A percentile compares a stretch with the other conserved stretches of the same genome.
These are phyloP conservation scores for Handroanthus guayacan DNA, from an alignment of 257 asterid species.

Conservation along the genomic window DNA sequence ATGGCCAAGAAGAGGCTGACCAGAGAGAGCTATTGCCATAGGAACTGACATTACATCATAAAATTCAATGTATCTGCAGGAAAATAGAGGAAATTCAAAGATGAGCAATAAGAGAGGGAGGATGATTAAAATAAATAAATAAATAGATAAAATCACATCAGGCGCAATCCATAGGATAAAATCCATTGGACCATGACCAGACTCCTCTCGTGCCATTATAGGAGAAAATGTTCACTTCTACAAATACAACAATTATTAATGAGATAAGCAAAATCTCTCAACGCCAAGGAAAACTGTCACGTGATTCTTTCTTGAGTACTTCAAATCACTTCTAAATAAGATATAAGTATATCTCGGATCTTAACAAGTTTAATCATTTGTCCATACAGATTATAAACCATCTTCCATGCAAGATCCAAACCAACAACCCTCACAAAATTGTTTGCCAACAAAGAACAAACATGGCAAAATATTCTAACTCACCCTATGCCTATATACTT, in stretches of 20 bases:
- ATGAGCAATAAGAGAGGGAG: slow-evolving; percentile 13
- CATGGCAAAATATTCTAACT: neutral
- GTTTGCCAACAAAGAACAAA: slow-evolving; percentile 29
- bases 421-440: neutral
- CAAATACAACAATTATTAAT: neutral
- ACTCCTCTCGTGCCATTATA: slow-evolving; percentile 12
- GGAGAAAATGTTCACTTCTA: slow-evolving; percentile 9
- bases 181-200: slow-evolving; percentile 16
- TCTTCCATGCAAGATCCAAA: slow-evolving; percentile 11
- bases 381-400: slow-evolving; percentile 2
- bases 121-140: neutral
- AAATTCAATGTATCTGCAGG: slow-evolving; percentile 72
- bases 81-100: slow-evolving; percentile 12
- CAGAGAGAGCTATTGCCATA: slow-evolving; percentile 80
- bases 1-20: slow-evolving; percentile 72
- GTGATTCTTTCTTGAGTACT: neutral
- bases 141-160: too few species aligned
- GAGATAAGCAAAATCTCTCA: slow-evolving; percentile 14
- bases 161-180: neutral
- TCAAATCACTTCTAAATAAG: neutral
- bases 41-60: slow-evolving; percentile 75
- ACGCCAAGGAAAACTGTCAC: slow-evolving; percentile 11
- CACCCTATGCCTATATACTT: neutral
- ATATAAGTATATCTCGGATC: neutral
- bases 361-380: slow-evolving; percentile 18